Conservation (phyloP, 139 green algal genomes). For the Nannochloris sp. region DNA sequence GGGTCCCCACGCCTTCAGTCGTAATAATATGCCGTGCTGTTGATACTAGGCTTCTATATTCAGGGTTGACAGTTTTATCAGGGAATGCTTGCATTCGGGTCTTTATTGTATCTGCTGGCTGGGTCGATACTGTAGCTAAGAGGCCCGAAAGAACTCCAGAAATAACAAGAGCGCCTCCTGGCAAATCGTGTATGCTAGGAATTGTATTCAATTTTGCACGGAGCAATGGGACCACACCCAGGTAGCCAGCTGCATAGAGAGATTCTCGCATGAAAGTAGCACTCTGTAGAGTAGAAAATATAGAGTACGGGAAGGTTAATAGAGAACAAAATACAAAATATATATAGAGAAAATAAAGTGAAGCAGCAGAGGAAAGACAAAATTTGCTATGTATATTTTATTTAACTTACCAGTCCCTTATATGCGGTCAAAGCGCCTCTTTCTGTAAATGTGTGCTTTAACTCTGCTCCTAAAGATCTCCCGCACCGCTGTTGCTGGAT, state of each 20-base stretch:
- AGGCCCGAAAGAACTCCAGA: conserved; percentile 61
- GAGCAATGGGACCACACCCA: conserved; percentile 72
- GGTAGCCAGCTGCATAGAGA: conserved; percentile 74
- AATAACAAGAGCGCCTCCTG: conserved; percentile 39
- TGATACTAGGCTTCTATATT: conserved; percentile 17
- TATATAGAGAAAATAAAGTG: neutral
- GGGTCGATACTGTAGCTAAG: conserved; percentile 58
- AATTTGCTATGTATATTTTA: no score
- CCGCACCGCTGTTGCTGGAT: conserved; percentile 84
- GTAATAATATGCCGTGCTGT: conserved; percentile 12
- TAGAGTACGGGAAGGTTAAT: no score
- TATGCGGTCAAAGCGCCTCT: conserved; percentile 40
- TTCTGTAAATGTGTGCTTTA: conserved; percentile 24
- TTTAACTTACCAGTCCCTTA: conserved; percentile 54
- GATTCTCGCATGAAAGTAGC: conserved; percentile 51
- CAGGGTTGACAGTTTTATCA: neutral
- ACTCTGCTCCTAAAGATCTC: conserved; percentile 36
- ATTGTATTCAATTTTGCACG: conserved; percentile 30
- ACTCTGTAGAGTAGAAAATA: no score
- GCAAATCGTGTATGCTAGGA: neutral
- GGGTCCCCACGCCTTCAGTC: conserved; percentile 3
- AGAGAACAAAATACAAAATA: neutral
- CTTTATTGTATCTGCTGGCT: conserved; percentile 87
- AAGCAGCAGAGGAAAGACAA: no score
- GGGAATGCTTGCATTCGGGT: conserved; percentile 67